A percentile compares a stretch with the other conserved stretches of the same genome.
These are phyloP conservation scores for Penicillium sp. DNA, from an alignment of 2,329 filamentous ascomycete genomes.

Conservation along the genomic window DNA sequence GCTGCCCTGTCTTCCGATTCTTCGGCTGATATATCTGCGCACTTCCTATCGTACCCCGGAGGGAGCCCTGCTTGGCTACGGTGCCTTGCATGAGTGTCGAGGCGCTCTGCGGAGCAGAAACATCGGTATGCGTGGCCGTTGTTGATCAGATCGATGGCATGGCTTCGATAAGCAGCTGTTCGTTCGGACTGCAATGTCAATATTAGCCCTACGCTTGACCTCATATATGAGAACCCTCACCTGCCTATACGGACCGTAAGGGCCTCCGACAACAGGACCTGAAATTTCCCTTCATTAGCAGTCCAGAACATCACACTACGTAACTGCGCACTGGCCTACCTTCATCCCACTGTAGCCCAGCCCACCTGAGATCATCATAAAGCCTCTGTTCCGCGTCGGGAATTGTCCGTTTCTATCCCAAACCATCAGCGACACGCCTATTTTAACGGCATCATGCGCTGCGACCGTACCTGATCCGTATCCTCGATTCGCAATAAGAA, in stretches of 20 bases:
- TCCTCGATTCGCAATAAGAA: constrained; percentile 94
- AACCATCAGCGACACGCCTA: constrained; percentile 26
- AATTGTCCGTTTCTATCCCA: constrained; percentile 75
- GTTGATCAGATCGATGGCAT: constrained; percentile 72
- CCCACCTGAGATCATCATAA: constrained; percentile 83
- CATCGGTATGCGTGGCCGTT: constrained; percentile 84
- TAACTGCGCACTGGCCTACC: constrained; percentile 52
- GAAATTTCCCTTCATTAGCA: neutral
- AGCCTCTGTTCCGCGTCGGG: constrained; percentile 77
- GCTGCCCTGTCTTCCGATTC: constrained; percentile 74
- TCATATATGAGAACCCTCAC: constrained; percentile 48
- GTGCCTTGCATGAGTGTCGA: constrained; percentile 69
- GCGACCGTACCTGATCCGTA: constrained; percentile 76
- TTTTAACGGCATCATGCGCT: neutral
- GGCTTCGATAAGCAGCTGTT: constrained; percentile 70
- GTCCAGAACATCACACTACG: constrained; percentile 1
- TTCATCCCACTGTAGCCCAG: constrained; percentile 92
- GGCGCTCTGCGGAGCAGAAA: constrained; percentile 78
- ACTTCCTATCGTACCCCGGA: constrained; percentile 73
- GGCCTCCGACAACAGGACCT: constrained; percentile 81
- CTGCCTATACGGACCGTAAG: constrained; percentile 84
- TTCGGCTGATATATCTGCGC: constrained; percentile 66
- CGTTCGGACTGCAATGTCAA: constrained; percentile 70
- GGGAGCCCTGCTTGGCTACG: constrained; percentile 63
- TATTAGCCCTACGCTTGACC: neutral